A percentile compares a stretch with the other conserved stretches of the same genome.
These are phyloP conservation scores for Colletotrichum truncatum DNA, from an alignment of 2,329 filamentous ascomycete species.

Conservation along the genomic window DNA sequence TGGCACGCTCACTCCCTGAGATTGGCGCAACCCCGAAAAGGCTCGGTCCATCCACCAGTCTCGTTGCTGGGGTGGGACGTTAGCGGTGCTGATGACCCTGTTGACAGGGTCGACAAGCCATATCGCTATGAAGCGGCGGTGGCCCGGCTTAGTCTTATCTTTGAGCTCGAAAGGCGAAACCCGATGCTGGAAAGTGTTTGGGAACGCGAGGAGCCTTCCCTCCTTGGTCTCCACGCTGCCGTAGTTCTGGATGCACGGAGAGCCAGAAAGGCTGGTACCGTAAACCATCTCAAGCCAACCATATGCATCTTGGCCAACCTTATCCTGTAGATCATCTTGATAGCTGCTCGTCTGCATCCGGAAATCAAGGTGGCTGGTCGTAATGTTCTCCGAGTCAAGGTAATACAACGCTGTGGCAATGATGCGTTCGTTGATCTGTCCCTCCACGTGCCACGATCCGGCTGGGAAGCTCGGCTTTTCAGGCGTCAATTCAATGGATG, in stretches of 20 bases:
- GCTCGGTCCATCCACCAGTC: conserved; percentile 48
- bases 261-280: no score
- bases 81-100: conserved; percentile 51
- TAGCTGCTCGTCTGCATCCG: conserved; percentile 41
- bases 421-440: conserved; percentile 69
- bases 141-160: conserved; percentile 61
- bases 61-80: conserved; percentile 52
- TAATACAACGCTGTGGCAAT: conserved; percentile 70
- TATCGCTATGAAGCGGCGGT: conserved; percentile 66
- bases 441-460: conserved; percentile 64
- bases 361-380: conserved; percentile 59
- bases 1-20: no score
- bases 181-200: conserved; percentile 62
- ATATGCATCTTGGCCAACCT: no score
- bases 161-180: conserved; percentile 60
- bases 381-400: conserved; percentile 68
- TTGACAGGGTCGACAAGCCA: conserved; percentile 67
- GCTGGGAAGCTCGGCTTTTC: conserved; percentile 62
- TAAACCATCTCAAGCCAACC: no score
- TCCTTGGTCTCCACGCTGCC: conserved; percentile 56
- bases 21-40: no score
- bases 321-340: no score
- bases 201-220: conserved; percentile 63
- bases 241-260: conserved; percentile 47
- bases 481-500: conserved; percentile 68